Percentiles rank a stretch among this genome's conserved stretches.
These are phyloP conservation scores for Tylopilus sp. DNA, from an alignment of 768 basidiomycete species.

Conservation along the genomic window DNA sequence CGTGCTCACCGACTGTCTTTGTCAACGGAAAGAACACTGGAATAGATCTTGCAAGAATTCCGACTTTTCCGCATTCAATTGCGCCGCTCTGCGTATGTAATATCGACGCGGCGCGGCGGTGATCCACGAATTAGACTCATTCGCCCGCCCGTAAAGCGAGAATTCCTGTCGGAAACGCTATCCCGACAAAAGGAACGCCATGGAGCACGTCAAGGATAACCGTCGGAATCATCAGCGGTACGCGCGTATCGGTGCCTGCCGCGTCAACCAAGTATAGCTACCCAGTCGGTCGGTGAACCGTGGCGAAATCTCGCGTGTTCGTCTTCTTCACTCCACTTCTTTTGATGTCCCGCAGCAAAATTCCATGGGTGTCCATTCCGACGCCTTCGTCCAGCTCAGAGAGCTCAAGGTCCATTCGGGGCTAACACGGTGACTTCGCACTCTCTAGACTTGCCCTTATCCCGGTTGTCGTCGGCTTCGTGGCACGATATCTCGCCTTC, in stretches of 20 bases:
- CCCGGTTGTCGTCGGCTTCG: constrained; percentile 3
- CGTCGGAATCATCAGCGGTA: constrained; percentile 4
- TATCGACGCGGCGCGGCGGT: not conserved
- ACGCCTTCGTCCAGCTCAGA: constrained; percentile 43
- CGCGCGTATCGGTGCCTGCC: constrained; percentile 48
- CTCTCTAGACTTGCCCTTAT: not conserved
- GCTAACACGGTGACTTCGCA: not conserved
- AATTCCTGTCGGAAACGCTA: not conserved
- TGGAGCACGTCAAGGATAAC: constrained; percentile 3
- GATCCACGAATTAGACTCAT: not conserved
- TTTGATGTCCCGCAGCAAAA: constrained; percentile 60
- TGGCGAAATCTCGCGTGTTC: constrained; percentile 18
- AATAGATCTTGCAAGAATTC: not conserved
- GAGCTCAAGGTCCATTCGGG: constrained; percentile 27
- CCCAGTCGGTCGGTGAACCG: constrained; percentile 29
- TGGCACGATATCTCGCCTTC: constrained; percentile 34
- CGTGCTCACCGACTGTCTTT: not conserved
- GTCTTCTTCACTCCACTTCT: constrained; percentile 36
- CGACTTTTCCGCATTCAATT: not conserved
- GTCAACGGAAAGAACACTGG: not conserved
- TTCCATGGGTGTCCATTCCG: constrained; percentile 42
- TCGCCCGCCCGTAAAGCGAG: not conserved
- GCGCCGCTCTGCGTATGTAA: not conserved
- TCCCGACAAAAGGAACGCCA: not conserved
- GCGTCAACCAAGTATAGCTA: not conserved